These are phyloP conservation scores for Skeletonema marinoi DNA, from an alignment of 108 stramenopile genomes.

Conservation along the genomic window DNA sequence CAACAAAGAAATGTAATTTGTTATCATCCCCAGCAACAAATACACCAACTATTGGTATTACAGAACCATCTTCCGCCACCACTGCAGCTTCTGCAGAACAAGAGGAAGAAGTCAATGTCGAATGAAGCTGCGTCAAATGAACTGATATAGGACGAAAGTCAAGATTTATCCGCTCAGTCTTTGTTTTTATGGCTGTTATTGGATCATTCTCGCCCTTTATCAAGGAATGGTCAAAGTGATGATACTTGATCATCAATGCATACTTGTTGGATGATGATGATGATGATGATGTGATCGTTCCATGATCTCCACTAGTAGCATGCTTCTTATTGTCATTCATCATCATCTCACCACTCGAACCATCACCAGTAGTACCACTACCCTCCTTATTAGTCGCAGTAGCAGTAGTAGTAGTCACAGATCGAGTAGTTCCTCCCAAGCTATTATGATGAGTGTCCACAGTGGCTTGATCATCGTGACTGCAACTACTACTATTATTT, in stretches of 20 bases:
- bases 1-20: conserved; percentile 24
- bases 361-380: too few relatives aligned
- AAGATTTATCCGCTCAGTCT: conserved; percentile 18
- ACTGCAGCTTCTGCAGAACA: too few relatives aligned
- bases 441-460: too few relatives aligned
- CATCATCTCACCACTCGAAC: not conserved
- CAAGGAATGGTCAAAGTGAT: not conserved
- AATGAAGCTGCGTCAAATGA: conserved; percentile 28
- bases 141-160: conserved; percentile 32
- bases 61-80: not conserved
- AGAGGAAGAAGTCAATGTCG: not conserved
- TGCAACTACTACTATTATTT: too few relatives aligned
- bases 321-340: not conserved
- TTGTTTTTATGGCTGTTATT: conserved; percentile 4
- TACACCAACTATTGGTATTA: conserved; percentile 21
- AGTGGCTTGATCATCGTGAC: too few relatives aligned
- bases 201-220: not conserved
- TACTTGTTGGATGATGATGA: conserved; percentile 1
- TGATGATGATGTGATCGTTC: not conserved
- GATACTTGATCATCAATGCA: conserved; percentile 12
- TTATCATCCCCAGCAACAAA: conserved; percentile 42
- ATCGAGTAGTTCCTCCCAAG: too few relatives aligned
- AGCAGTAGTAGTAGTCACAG: too few relatives aligned
- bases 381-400: too few relatives aligned
- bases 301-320: not conserved